These are phyloP conservation scores for Zygosaccharomyces bailii DNA, from an alignment of 805 yeast genomes.

Conservation along the genomic window DNA sequence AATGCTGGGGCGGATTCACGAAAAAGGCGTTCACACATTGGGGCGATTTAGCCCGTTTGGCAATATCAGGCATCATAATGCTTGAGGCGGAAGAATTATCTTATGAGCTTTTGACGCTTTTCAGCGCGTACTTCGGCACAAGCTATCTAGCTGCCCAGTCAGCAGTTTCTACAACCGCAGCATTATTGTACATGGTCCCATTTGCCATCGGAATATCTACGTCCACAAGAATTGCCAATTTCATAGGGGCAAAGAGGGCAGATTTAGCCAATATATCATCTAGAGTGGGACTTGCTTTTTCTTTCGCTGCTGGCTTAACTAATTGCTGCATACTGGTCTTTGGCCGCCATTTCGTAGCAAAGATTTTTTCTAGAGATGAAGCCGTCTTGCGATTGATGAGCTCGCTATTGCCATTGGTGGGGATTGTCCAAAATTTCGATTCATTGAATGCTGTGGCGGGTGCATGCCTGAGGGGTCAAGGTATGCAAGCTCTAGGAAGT, in stretches of 20 bases:
- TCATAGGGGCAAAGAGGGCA: slow-evolving; percentile 56
- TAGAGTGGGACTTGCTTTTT: slow-evolving; percentile 42
- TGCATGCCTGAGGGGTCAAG: slow-evolving; percentile 82
- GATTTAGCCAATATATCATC: slow-evolving; percentile 47
- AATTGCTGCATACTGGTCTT: slow-evolving; percentile 50
- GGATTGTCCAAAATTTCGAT: slow-evolving; percentile 67
- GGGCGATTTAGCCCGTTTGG: slow-evolving; percentile 55
- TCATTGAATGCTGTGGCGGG: slow-evolving; percentile 71
- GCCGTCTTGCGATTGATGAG: slow-evolving; percentile 53
- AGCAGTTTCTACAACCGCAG: slow-evolving; percentile 62
- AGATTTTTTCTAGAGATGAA: slow-evolving; percentile 57
- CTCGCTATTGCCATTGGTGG: slow-evolving; percentile 55
- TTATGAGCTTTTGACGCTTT: slow-evolving; percentile 66
- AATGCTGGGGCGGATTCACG: slow-evolving; percentile 68
- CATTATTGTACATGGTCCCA: slow-evolving; percentile 67
- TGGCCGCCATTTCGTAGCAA: slow-evolving; percentile 50
- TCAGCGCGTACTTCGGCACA: slow-evolving; percentile 69
- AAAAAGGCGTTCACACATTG: slow-evolving; percentile 51
- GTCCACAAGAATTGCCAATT: slow-evolving; percentile 70
- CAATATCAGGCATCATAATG: slow-evolving; percentile 74
- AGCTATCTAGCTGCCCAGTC: slow-evolving; percentile 70
- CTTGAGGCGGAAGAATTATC: slow-evolving; percentile 76
- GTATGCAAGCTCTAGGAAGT: slow-evolving; percentile 77
- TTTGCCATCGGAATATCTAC: slow-evolving; percentile 70
- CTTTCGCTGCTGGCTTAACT: slow-evolving; percentile 44